These are phyloP conservation scores for Trichosanthes truncata DNA, from an alignment of 306 rosid genomes.

Conservation along the genomic window DNA sequence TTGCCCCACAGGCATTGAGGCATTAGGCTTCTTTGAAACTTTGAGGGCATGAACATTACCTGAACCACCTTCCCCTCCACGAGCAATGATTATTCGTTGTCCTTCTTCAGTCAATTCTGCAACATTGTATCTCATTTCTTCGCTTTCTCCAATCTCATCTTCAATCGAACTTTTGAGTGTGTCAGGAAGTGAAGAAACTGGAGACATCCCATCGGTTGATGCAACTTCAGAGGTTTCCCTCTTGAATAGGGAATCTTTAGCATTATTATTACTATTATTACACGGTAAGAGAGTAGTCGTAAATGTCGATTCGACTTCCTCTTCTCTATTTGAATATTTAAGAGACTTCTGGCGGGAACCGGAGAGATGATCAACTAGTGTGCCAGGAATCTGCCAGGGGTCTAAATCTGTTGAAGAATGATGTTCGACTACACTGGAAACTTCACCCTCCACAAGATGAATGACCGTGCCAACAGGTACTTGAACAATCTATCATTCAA, in stretches of 20 bases:
- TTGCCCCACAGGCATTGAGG: constrained; percentile 6
- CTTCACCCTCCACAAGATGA: constrained; percentile 69
- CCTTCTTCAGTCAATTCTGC: constrained; percentile 76
- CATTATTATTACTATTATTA: constrained; percentile 15
- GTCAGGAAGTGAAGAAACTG: constrained; percentile 11
- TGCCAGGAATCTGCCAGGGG: constrained; percentile 88
- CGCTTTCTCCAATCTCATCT: constrained; percentile 22
- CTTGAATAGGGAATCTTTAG: constrained; percentile 14
- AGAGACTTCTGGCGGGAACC: constrained; percentile 15
- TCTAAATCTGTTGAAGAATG: constrained; percentile 43
- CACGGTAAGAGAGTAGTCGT: constrained; percentile 13
- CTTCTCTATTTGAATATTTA: constrained; percentile 17
- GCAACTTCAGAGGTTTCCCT: constrained; percentile 15
- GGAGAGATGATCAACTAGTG: constrained; percentile 38
- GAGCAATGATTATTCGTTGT: constrained; percentile 51
- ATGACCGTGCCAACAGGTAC: constrained; percentile 85
- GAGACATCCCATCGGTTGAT: constrained; percentile 20
- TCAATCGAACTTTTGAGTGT: constrained; percentile 20
- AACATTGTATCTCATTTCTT: constrained; percentile 46
- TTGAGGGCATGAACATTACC: constrained; percentile 39
- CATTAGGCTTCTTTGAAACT: constrained; percentile 32
- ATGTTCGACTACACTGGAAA: constrained; percentile 30
- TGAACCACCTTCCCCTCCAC: constrained; percentile 77
- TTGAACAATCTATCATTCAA: constrained; percentile 42
- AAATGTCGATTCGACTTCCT: constrained; percentile 10